These are phyloP conservation scores for Saccharomycopsis guyanensis DNA, from an alignment of 805 yeast species.

Conservation along the genomic window DNA sequence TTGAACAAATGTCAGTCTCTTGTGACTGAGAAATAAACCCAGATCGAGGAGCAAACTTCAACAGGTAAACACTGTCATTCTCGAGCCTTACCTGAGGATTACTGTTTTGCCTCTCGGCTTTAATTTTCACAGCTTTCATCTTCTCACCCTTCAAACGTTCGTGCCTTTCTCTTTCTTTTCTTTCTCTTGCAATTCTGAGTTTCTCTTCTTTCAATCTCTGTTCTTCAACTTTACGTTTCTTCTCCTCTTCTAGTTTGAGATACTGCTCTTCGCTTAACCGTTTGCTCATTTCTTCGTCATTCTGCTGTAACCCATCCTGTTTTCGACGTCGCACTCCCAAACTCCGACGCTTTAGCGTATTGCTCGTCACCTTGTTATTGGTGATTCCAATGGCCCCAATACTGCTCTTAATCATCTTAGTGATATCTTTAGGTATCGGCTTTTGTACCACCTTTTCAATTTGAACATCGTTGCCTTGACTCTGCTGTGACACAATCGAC, in stretches of 20 bases:
- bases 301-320: background rate
- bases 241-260: background rate
- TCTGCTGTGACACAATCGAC: background rate
- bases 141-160: background rate
- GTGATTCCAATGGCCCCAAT: conserved; percentile 18
- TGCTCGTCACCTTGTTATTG: conserved; percentile 17
- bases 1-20: conserved; percentile 5
- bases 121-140: background rate
- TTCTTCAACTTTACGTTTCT: background rate
- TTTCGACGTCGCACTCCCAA: conserved; percentile 11
- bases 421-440: conserved; percentile 14
- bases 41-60: conserved; percentile 7
- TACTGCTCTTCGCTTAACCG: conserved; percentile 6
- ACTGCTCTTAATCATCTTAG: conserved; percentile 19
- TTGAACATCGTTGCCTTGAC: conserved; percentile 9
- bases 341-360: conserved; percentile 16
- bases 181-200: background rate
- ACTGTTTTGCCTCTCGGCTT: background rate
- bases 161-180: background rate
- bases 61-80: conserved; percentile 8
- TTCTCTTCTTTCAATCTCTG: background rate
- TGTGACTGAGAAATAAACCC: conserved; percentile 15
- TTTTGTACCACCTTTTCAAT: conserved; percentile 20
- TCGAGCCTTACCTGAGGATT: background rate
- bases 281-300: conserved; percentile 13